phyloP scores from a whole-genome alignment of 768 basidiomycete genomes.

The Leccinum arenicola region DNA sequence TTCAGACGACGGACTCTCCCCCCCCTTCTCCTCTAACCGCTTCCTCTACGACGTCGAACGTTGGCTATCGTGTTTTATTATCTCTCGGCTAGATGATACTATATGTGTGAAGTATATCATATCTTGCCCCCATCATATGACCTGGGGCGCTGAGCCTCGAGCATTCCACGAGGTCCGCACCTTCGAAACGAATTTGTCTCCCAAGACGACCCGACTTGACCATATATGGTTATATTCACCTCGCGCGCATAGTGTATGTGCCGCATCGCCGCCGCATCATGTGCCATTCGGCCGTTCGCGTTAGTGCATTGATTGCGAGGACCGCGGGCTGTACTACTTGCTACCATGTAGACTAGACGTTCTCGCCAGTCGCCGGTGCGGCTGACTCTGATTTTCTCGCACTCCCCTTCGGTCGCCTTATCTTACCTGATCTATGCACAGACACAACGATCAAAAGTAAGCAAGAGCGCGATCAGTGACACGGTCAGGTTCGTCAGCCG shows the following conservation, averaged over 20 bases:
- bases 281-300: not conserved
- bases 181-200: not conserved
- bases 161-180: conserved; percentile 28
- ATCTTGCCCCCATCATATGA: not conserved
- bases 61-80: conserved; percentile 5
- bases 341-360: not conserved
- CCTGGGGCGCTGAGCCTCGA: conserved; percentile 16
- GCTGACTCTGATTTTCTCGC: not conserved
- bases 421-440: not conserved
- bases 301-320: not conserved
- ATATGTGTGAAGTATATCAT: not conserved
- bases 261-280: not conserved
- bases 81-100: conserved; percentile 30
- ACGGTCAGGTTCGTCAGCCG: not conserved
- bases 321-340: not conserved
- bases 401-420: not conserved
- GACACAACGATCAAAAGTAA: not conserved
- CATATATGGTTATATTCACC: conserved; percentile 25
- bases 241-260: not conserved
- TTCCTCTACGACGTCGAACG: not conserved
- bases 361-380: not conserved
- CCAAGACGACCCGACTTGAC: conserved; percentile 3
- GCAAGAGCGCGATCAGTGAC: not conserved
- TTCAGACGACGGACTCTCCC: not conserved
- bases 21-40: not conserved